These are phyloP conservation scores for Botrytis fabae DNA, from an alignment of 2,329 filamentous ascomycete species.

Conservation along the genomic window DNA sequence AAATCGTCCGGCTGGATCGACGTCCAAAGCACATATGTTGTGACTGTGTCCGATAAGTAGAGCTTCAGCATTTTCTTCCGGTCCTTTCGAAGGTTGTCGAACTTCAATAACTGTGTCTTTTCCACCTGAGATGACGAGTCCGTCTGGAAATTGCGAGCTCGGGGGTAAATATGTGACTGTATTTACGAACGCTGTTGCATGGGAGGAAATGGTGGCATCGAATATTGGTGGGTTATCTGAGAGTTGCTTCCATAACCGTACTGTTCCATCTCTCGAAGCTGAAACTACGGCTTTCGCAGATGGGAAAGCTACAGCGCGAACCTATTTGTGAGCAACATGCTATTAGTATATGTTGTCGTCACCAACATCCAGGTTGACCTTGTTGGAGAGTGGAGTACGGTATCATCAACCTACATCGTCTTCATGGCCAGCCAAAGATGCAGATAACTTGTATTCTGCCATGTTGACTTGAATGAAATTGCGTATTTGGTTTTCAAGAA, in stretches of 20 bases:
- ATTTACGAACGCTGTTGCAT: slow-evolving; percentile 86
- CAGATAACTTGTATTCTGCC: slow-evolving; percentile 90
- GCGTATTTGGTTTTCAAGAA: neutral
- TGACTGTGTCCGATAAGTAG: slow-evolving; percentile 81
- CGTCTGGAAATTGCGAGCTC: slow-evolving; percentile 65
- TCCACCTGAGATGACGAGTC: slow-evolving; percentile 82
- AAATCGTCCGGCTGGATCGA: slow-evolving; percentile 68
- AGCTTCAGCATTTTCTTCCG: slow-evolving; percentile 78
- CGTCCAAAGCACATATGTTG: slow-evolving; percentile 86
- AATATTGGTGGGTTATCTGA: slow-evolving; percentile 67
- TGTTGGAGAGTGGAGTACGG: slow-evolving; percentile 23
- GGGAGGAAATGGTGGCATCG: slow-evolving; percentile 74
- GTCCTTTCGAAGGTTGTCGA: slow-evolving; percentile 65
- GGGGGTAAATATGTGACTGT: slow-evolving; percentile 75
- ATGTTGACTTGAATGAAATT: slow-evolving; percentile 46
- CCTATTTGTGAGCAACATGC: slow-evolving; percentile 52
- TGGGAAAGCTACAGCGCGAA: slow-evolving; percentile 82
- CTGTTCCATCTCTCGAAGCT: slow-evolving; percentile 87
- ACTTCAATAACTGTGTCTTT: slow-evolving; percentile 94
- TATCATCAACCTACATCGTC: slow-evolving; percentile 72
- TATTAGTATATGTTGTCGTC: slow-evolving; percentile 1
- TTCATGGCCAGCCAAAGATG: slow-evolving; percentile 83
- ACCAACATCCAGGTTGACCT: slow-evolving; percentile 1
- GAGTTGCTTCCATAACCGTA: slow-evolving; percentile 78
- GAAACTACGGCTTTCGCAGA: slow-evolving; percentile 72